Evolutionary conservation across 2,329 filamentous ascomycete species (phyloP).

Genomic region (Rhynchosporium graminicola): DNA sequence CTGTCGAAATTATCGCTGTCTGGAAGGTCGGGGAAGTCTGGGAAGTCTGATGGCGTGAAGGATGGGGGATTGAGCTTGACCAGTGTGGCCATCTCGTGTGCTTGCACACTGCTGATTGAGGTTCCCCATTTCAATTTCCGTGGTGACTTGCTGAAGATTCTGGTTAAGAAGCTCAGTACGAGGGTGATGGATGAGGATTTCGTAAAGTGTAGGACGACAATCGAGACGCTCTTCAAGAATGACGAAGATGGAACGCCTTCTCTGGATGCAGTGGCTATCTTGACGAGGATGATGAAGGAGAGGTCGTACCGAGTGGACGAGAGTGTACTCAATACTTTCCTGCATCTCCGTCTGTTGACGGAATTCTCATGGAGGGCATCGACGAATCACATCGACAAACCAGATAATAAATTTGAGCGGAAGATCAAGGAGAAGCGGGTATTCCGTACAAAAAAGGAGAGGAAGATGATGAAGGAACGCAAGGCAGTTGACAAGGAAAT

Average conservation of each 20-base stretch:
- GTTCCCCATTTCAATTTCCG: conserved; percentile 99
- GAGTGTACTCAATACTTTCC: conserved; percentile 83
- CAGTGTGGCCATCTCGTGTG: conserved; percentile 80
- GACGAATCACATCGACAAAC: conserved; percentile 68
- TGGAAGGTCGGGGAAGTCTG: conserved; percentile 47
- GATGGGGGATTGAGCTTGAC: conserved; percentile 55
- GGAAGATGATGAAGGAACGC: conserved; percentile 81
- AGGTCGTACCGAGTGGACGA: conserved; percentile 83
- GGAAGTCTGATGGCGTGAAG: conserved; percentile 40
- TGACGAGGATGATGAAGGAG: conserved; percentile 94
- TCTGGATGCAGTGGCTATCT: conserved; percentile 78
- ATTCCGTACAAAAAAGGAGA: conserved; percentile 84
- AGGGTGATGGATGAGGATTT: conserved; percentile 74
- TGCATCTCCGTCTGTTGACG: conserved; percentile 82
- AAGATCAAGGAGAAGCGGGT: conserved; percentile 74
- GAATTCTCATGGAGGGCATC: conserved; percentile 88
- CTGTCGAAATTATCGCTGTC: conserved; percentile 68
- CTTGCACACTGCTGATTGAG: conserved; percentile 74
- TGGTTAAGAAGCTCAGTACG: conserved; percentile 79
- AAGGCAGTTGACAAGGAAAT: conserved; percentile 92
- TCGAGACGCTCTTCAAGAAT: conserved; percentile 79
- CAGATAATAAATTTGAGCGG: conserved; percentile 48
- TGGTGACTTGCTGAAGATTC: conserved; percentile 79
- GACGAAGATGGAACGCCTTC: conserved; percentile 90
- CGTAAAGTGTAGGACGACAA: conserved; percentile 71